phyloP scores from a whole-genome alignment of 2,329 filamentous ascomycete species.

The Aspergillus viridinutans region DNA sequence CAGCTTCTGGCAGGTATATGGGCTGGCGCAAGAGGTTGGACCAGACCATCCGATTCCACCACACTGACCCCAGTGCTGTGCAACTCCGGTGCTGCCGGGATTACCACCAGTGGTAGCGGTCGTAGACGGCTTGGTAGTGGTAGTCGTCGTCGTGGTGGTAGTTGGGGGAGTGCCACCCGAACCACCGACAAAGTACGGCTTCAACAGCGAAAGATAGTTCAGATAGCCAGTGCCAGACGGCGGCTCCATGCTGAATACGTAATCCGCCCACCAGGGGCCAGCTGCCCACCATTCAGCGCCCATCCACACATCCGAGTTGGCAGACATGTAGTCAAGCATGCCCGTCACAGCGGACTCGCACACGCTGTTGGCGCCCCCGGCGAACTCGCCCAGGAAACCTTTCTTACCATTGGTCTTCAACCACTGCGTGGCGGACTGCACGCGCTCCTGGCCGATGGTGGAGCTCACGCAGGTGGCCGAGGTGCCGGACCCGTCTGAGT shows the following conservation, averaged over 20 bases:
- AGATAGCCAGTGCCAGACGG: constrained; percentile 40
- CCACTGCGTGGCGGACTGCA: constrained; percentile 52
- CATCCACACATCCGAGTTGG: constrained; percentile 51
- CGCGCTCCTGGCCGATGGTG: constrained; percentile 52
- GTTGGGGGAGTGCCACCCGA: not conserved
- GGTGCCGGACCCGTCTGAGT: constrained; percentile 53
- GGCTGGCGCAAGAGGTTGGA: constrained; percentile 17
- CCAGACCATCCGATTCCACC: constrained; percentile 23
- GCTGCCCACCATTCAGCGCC: constrained; percentile 54
- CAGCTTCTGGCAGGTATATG: constrained; percentile 18
- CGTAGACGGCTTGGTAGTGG: not conserved
- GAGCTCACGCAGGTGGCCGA: constrained; percentile 46
- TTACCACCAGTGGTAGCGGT: not conserved
- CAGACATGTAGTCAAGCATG: constrained; percentile 44
- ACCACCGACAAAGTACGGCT: constrained; percentile 22
- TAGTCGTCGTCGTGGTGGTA: not conserved
- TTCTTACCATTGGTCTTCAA: constrained; percentile 50
- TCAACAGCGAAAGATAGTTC: constrained; percentile 25
- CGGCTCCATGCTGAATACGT: constrained; percentile 51
- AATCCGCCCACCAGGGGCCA: constrained; percentile 49
- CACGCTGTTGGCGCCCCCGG: constrained; percentile 47
- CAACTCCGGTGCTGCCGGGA: constrained; percentile 5
- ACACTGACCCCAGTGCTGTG: constrained; percentile 25
- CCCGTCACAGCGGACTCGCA: constrained; percentile 46
- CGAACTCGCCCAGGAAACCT: constrained; percentile 54